These are phyloP conservation scores for Lathyrus tuberosus DNA, from an alignment of 306 rosid species.

Conservation along the genomic window DNA sequence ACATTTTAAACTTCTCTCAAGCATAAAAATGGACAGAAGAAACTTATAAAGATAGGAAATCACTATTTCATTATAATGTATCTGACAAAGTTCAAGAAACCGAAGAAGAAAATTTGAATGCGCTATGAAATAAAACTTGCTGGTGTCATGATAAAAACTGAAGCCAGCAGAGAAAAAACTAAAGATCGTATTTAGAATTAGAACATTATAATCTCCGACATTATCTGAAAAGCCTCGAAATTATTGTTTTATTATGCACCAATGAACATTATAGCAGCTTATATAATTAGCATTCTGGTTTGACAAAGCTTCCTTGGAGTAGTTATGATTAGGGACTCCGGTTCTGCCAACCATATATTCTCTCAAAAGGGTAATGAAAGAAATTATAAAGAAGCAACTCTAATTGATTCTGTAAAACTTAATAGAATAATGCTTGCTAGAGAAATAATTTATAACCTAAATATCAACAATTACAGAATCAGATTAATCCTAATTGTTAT, in stretches of 20 bases:
- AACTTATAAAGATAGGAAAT: conserved; percentile 22
- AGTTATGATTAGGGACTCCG: background rate
- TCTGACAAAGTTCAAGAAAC: conserved; percentile 17
- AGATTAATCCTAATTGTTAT: conserved; percentile 15
- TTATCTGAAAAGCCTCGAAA: conserved; percentile 23
- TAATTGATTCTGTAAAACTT: conserved; percentile 13
- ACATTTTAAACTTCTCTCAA: background rate
- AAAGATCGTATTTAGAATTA: conserved; percentile 7
- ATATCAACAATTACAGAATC: conserved; percentile 6
- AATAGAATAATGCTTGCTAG: background rate
- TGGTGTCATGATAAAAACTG: conserved; percentile 9
- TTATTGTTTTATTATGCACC: conserved; percentile 2
- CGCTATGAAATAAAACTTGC: conserved; percentile 15
- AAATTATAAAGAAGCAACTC: background rate
- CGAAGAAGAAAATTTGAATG: conserved; percentile 5
- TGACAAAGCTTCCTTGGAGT: conserved; percentile 6
- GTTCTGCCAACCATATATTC: conserved; percentile 23
- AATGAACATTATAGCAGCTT: conserved; percentile 17
- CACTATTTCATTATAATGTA: conserved; percentile 24
- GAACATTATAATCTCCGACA: background rate
- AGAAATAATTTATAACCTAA: conserved; percentile 14
- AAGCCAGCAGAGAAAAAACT: conserved; percentile 9
- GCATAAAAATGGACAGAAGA: conserved; percentile 10
- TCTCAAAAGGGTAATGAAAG: background rate
- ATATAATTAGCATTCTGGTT: background rate